Conservation (phyloP, 2,329 filamentous ascomycete species). For the Cercospora sesami region DNA sequence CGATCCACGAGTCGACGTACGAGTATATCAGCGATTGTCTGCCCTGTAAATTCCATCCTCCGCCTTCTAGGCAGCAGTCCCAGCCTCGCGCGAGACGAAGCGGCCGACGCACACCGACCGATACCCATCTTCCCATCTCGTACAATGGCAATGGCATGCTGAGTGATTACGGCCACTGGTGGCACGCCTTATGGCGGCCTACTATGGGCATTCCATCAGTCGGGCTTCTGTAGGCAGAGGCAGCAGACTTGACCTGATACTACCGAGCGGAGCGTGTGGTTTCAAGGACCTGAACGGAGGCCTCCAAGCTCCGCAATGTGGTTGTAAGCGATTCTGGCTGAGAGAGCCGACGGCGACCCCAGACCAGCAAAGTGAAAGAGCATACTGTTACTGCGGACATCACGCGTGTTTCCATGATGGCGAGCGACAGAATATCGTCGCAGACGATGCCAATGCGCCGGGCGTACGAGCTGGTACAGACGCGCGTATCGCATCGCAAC, state of each 20-base stretch:
- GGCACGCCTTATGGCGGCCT: slow-evolving; percentile 40
- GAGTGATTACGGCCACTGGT: slow-evolving; percentile 33
- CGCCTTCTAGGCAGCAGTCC: slow-evolving; percentile 11
- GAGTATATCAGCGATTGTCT: not conserved
- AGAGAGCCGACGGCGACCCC: slow-evolving; percentile 26
- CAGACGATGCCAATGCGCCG: not conserved
- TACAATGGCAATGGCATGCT: slow-evolving; percentile 34
- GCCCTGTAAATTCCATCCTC: slow-evolving; percentile 7
- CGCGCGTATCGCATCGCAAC: slow-evolving; percentile 9
- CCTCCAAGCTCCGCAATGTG: slow-evolving; percentile 49
- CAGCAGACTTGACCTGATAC: slow-evolving; percentile 28
- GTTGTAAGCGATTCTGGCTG: slow-evolving; percentile 56
- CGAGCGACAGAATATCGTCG: not conserved
- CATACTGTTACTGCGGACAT: slow-evolving; percentile 57
- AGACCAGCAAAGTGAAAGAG: slow-evolving; percentile 34
- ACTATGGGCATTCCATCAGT: slow-evolving; percentile 25
- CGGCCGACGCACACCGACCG: slow-evolving; percentile 8
- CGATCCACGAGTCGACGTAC: slow-evolving; percentile 14
- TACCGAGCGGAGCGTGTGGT: slow-evolving; percentile 56
- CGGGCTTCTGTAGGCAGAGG: slow-evolving; percentile 28
- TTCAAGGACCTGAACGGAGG: slow-evolving; percentile 51
- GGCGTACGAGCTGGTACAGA: not conserved
- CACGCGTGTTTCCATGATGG: slow-evolving; percentile 57
- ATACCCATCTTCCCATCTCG: not conserved
- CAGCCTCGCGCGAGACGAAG: slow-evolving; percentile 15